Percentiles rank a stretch among this genome's conserved stretches.
phyloP scores from a whole-genome alignment of 1,284 basidiomycete species.

The Fomitopsis schrenkii region DNA sequence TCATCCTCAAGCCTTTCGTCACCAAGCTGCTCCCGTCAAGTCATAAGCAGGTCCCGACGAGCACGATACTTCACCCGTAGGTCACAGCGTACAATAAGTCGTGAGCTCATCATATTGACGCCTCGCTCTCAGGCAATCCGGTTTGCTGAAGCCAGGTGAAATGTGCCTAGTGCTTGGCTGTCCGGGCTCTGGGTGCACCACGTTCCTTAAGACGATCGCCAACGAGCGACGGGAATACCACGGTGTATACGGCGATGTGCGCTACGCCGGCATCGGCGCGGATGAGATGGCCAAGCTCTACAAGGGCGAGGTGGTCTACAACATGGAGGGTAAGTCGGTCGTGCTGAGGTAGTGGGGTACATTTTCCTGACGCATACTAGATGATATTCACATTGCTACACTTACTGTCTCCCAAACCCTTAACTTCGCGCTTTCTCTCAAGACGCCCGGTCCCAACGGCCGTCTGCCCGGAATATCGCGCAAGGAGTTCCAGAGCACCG shows the following conservation, averaged over 20 bases:
- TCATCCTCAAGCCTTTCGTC: slow-evolving; percentile 46
- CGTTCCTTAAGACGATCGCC: slow-evolving; percentile 76
- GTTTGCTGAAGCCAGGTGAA: slow-evolving; percentile 62
- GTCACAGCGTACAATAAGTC: slow-evolving; percentile 26
- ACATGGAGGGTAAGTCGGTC: slow-evolving; percentile 55
- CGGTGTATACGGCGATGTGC: slow-evolving; percentile 58
- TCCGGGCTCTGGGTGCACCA: slow-evolving; percentile 79
- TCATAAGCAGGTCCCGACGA: slow-evolving; percentile 44
- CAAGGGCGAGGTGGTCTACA: slow-evolving; percentile 85
- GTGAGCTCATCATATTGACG: neutral
- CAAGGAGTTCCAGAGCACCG: slow-evolving; percentile 53
- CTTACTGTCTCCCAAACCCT: slow-evolving; percentile 74
- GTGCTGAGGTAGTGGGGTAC: neutral
- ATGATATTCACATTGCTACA: slow-evolving; percentile 75
- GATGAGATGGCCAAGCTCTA: slow-evolving; percentile 62
- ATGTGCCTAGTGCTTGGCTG: slow-evolving; percentile 74
- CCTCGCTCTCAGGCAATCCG: slow-evolving; percentile 51
- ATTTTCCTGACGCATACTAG: slow-evolving; percentile 27
- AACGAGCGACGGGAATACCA: slow-evolving; percentile 66
- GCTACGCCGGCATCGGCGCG: slow-evolving; percentile 71
- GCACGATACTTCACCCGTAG: slow-evolving; percentile 65
- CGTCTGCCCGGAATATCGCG: slow-evolving; percentile 60
- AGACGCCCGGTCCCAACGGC: slow-evolving; percentile 69
- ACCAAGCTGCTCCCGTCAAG: slow-evolving; percentile 54
- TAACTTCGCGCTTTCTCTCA: slow-evolving; percentile 63